These are phyloP conservation scores for Solanum sitiens DNA, from an alignment of 257 asterid species.

Conservation along the genomic window DNA sequence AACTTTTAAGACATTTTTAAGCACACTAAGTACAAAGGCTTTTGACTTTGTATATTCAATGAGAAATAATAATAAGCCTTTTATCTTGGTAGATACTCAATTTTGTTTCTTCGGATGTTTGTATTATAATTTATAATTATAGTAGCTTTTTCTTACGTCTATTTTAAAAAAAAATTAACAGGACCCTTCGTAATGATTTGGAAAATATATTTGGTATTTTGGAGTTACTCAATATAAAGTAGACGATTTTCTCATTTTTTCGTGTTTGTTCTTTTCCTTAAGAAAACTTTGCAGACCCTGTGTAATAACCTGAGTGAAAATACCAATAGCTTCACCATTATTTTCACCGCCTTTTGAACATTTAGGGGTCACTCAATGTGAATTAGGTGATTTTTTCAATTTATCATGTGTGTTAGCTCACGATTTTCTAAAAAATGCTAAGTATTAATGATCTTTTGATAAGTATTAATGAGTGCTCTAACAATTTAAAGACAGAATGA, in stretches of 20 bases:
- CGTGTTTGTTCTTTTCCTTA: neutral
- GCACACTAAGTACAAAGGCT: neutral
- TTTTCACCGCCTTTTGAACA: too few species aligned
- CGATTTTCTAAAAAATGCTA: neutral
- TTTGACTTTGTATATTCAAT: neutral
- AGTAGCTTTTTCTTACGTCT: neutral
- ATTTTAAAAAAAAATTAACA: too few species aligned
- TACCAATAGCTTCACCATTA: neutral
- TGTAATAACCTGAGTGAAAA: too few species aligned
- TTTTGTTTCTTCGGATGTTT: neutral
- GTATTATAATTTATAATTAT: neutral
- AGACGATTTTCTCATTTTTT: too few species aligned
- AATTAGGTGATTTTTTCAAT: too few species aligned
- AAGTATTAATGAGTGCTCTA: neutral
- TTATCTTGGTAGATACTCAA: neutral
- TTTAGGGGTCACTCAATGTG: too few species aligned
- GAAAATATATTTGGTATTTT: too few species aligned
- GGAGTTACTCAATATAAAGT: neutral
- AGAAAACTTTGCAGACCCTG: neutral
- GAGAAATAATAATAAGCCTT: neutral
- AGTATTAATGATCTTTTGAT: neutral
- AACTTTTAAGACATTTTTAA: neutral
- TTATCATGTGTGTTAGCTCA: too few species aligned
- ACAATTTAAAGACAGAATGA: too few species aligned
- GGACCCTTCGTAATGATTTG: neutral